Conservation (phyloP, 1,284 basidiomycete genomes). For the Prillingera fragicola region DNA sequence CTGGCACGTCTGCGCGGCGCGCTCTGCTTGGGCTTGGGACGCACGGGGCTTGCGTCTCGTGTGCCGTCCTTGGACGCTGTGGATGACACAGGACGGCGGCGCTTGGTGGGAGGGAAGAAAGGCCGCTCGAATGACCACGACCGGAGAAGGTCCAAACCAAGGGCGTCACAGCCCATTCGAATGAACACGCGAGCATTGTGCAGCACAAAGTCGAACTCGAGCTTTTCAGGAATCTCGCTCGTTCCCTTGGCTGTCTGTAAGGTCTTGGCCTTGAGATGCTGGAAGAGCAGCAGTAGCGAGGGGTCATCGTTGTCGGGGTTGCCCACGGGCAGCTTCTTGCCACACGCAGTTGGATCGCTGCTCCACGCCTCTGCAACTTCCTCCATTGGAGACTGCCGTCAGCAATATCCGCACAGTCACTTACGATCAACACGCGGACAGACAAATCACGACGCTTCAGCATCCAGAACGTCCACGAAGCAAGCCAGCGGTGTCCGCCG, state of each 20-base stretch:
- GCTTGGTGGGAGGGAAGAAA: constrained; percentile 32
- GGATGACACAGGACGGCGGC: constrained; percentile 4
- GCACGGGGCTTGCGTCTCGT: constrained; percentile 8
- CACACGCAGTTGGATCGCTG: neutral
- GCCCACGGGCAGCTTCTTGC: constrained; percentile 56
- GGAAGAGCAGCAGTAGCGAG: constrained; percentile 79
- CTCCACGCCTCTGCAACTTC: constrained; percentile 31
- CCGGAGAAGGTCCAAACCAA: constrained; percentile 77
- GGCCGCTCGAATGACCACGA: constrained; percentile 88
- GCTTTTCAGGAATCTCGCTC: constrained; percentile 75
- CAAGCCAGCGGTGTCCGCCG: constrained; percentile 87
- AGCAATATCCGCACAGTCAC: constrained; percentile 5
- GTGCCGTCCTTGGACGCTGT: neutral
- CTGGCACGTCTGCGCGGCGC: constrained; percentile 46
- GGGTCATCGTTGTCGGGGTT: constrained; percentile 87
- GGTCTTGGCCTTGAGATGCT: constrained; percentile 80
- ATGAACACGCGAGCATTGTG: constrained; percentile 87
- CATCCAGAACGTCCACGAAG: constrained; percentile 94
- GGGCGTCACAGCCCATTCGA: constrained; percentile 88
- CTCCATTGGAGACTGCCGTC: constrained; percentile 34
- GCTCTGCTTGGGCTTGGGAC: constrained; percentile 13
- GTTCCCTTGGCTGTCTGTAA: constrained; percentile 86
- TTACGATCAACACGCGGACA: constrained; percentile 52
- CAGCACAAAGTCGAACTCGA: constrained; percentile 87
- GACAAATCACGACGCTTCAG: constrained; percentile 77